Percentiles rank a stretch among this genome's conserved stretches.
phyloP scores from a whole-genome alignment of 2,329 filamentous ascomycete species.

The Bimuria novae-zelandiae region DNA sequence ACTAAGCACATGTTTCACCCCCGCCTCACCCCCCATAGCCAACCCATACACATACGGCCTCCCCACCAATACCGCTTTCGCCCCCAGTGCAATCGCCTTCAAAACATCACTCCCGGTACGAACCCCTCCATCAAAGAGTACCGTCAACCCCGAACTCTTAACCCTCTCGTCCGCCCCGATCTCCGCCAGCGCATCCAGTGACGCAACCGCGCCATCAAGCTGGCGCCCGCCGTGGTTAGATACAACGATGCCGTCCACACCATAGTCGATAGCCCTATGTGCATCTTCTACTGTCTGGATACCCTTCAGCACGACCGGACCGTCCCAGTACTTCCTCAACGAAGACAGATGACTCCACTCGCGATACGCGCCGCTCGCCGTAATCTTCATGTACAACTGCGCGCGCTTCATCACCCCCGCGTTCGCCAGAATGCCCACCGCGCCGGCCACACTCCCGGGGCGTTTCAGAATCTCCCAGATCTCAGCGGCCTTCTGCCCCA shows the following conservation, averaged over 20 bases:
- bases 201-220: constrained; percentile 41
- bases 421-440: constrained; percentile 41
- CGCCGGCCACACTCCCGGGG: constrained; percentile 40
- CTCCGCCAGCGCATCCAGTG: constrained; percentile 42
- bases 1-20: constrained; percentile 44
- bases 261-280: constrained; percentile 38
- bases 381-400: constrained; percentile 40
- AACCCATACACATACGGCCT: constrained; percentile 45
- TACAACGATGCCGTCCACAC: constrained; percentile 46
- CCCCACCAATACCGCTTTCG: constrained; percentile 43
- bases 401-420: constrained; percentile 42
- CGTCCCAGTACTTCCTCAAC: constrained; percentile 42
- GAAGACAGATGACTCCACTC: constrained; percentile 42
- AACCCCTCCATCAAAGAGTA: constrained; percentile 46
- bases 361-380: constrained; percentile 43
- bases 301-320: constrained; percentile 47
- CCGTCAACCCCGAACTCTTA: constrained; percentile 33
- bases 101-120: constrained; percentile 43
- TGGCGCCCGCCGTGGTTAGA: constrained; percentile 47
- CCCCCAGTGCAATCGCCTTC: constrained; percentile 45
- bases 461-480: constrained; percentile 45
- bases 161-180: constrained; percentile 41
- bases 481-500: constrained; percentile 40
- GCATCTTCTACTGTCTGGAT: constrained; percentile 47
- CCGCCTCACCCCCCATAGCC: constrained; percentile 43